These are phyloP conservation scores for Amphicarpaea edgeworthii DNA, from an alignment of 306 rosid genomes.

Conservation along the genomic window DNA sequence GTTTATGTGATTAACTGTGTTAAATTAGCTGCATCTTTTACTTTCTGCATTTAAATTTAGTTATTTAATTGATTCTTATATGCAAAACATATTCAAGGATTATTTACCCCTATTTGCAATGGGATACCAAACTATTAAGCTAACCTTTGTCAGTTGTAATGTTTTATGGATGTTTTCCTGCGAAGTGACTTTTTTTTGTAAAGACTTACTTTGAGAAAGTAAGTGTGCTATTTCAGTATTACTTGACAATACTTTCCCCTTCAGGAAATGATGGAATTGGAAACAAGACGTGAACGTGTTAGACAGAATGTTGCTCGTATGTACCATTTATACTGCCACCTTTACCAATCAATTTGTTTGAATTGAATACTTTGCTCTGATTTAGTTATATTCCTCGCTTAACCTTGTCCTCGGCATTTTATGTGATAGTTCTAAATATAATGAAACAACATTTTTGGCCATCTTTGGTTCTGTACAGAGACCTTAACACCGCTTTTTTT, in stretches of 20 bases:
- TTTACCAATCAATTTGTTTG: constrained; percentile 31
- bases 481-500: constrained; percentile 34
- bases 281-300: constrained; percentile 86
- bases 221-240: constrained; percentile 16
- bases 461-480: constrained; percentile 35
- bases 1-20: constrained; percentile 25
- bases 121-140: constrained; percentile 12
- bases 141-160: constrained; percentile 5
- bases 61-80: neutral
- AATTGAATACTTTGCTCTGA: constrained; percentile 41
- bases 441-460: constrained; percentile 17
- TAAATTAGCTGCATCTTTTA: constrained; percentile 11
- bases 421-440: constrained; percentile 34
- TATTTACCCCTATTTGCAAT: constrained; percentile 5
- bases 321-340: constrained; percentile 46
- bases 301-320: constrained; percentile 88
- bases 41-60: constrained; percentile 19
- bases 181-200: constrained; percentile 2
- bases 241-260: constrained; percentile 43
- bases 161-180: constrained; percentile 16
- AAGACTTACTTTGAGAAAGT: neutral
- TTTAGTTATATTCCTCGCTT: constrained; percentile 10
- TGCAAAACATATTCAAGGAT: neutral
- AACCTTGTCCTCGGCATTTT: constrained; percentile 8
- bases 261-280: constrained; percentile 85